phyloP scores from a whole-genome alignment of 805 yeast species.

The Hanseniaspora lindneri region DNA sequence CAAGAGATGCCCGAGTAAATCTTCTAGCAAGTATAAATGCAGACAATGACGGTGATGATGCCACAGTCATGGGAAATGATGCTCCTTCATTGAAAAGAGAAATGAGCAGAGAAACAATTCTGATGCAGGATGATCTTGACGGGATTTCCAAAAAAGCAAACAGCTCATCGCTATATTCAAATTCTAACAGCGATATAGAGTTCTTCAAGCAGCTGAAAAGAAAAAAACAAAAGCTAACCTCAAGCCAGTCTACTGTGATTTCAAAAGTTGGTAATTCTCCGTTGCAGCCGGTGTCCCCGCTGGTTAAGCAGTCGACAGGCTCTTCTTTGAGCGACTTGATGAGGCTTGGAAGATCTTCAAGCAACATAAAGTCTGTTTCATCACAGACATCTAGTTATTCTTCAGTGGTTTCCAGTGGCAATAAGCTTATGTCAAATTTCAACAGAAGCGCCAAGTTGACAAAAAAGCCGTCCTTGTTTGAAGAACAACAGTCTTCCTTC shows the following conservation, averaged over 20 bases:
- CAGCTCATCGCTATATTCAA: neutral
- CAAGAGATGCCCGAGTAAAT: neutral
- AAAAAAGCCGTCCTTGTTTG: neutral
- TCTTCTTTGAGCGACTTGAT: slow-evolving; percentile 10
- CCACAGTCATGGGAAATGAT: neutral
- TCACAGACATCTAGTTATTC: neutral
- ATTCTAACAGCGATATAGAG: slow-evolving; percentile 7
- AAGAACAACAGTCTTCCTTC: neutral
- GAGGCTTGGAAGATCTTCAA: slow-evolving; percentile 8
- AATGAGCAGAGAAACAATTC: slow-evolving; percentile 6
- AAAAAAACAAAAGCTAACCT: slow-evolving; percentile 11
- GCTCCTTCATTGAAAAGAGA: neutral
- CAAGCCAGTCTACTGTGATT: slow-evolving; percentile 3
- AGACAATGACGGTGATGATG: neutral
- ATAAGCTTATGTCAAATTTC: slow-evolving; percentile 1
- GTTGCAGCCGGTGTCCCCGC: neutral
- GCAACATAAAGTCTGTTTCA: neutral
- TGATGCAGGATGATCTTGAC: slow-evolving; percentile 7
- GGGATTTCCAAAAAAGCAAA: neutral
- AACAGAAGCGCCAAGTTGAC: slow-evolving; percentile 4
- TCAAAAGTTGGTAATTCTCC: slow-evolving; percentile 1
- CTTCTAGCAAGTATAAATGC: neutral
- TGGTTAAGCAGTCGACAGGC: neutral
- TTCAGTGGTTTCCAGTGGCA: neutral
- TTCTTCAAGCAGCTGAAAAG: slow-evolving; percentile 9